phyloP scores from a whole-genome alignment of 805 yeast species.

The Yamadazyma endophytica region DNA sequence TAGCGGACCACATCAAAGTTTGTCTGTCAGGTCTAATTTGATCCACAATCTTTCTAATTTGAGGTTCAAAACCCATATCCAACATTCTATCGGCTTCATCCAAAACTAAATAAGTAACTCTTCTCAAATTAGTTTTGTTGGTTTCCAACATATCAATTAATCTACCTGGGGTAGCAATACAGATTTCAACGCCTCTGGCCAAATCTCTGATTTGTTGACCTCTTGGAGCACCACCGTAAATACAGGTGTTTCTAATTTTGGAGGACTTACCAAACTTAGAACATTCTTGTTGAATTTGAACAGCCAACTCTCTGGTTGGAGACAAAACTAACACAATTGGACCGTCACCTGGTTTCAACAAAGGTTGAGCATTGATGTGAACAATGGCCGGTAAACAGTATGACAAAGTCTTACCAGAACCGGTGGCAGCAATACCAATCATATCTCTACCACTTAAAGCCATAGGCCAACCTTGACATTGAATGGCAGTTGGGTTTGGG shows the following conservation, averaged over 20 bases:
- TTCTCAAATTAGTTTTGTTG: conserved; percentile 89
- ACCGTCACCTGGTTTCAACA: conserved; percentile 91
- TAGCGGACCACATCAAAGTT: conserved; percentile 99
- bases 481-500: conserved; percentile 91
- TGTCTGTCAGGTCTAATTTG: conserved; percentile 99
- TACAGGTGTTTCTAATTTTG: conserved; percentile 93
- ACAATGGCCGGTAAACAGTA: conserved; percentile 96
- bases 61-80: conserved; percentile 99
- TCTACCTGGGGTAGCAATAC: conserved; percentile 99
- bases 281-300: conserved; percentile 94
- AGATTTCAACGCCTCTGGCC: conserved; percentile 91
- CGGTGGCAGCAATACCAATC: conserved; percentile 98
- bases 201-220: conserved; percentile 97
- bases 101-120: conserved; percentile 94
- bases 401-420: conserved; percentile 97
- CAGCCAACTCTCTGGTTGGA: conserved; percentile 98
- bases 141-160: conserved; percentile 95
- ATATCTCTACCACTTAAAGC: conserved; percentile 97
- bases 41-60: conserved; percentile 94
- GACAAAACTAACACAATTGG: conserved; percentile 94
- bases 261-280: conserved; percentile 90
- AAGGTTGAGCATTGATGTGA: conserved; percentile 97
- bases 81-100: conserved; percentile 99
- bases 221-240: conserved; percentile 98
- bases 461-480: conserved; percentile 99